Conservation (phyloP, 148 eudicot genomes). For the Persicaria maculosa region DNA sequence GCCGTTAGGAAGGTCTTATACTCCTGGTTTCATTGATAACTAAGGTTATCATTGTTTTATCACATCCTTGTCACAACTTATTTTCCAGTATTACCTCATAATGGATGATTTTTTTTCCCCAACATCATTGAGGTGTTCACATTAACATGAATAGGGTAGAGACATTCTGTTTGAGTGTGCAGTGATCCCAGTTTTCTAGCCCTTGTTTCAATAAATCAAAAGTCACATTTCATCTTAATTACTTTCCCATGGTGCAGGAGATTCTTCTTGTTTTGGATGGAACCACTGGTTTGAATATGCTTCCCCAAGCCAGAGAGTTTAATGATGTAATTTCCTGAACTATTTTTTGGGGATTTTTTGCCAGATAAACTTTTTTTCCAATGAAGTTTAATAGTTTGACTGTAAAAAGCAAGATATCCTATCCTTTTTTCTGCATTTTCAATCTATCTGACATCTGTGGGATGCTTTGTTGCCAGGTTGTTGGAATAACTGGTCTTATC, state of each 20-base stretch:
- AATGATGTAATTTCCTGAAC: slow-evolving; percentile 51
- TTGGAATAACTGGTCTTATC: slow-evolving; percentile 88
- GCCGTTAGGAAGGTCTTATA: background rate
- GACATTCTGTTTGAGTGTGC: background rate
- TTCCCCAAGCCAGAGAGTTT: slow-evolving; percentile 99
- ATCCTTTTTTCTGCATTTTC: background rate
- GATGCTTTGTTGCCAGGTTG: slow-evolving; percentile 47
- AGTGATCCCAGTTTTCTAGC: background rate
- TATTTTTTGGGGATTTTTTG: background rate
- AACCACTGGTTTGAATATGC: slow-evolving; percentile 98
- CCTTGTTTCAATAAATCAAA: background rate
- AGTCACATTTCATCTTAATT: background rate
- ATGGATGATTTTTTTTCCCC: background rate
- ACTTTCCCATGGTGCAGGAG: slow-evolving; percentile 42
- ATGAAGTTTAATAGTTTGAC: background rate
- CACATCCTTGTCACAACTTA: no score
- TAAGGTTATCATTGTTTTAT: background rate
- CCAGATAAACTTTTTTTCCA: background rate
- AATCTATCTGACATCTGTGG: background rate
- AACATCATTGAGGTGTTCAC: background rate
- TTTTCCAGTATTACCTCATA: background rate
- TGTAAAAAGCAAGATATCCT: background rate
- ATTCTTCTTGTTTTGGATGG: slow-evolving; percentile 93
- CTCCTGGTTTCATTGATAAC: background rate
- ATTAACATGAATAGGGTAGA: background rate